Evolutionary conservation across 2,329 filamentous ascomycete species (phyloP), one percentile per base, ranked within the genome.

Genomic region (Penicillium sp.): DNA sequence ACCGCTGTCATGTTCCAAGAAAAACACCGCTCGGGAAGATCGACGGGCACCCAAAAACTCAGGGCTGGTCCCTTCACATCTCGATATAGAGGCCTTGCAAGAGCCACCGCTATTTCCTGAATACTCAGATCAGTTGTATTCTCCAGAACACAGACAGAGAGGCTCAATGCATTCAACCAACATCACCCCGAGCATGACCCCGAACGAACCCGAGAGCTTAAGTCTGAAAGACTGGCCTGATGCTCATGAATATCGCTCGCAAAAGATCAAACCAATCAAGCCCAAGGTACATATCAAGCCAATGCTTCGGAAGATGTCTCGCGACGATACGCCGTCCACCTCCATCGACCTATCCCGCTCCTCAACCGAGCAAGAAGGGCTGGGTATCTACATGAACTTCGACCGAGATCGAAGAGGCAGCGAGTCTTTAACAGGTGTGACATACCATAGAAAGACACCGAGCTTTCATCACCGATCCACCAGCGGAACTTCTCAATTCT

Each of bases 341-440:
- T 70, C 71, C 14, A 69, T 80, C 38, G 77, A 81, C 53, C 63
- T 79, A 16, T 77, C 75, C 20, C 72, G 75, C 20, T 73, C 77
- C 3, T 71, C 72, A 4, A 69, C 72, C 10, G 77, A 81, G 48
- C 76, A 79, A 45, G 75, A 79, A 41, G 77, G 76, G 7, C 58
- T 81, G 36, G 77, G 76, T 13, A 79, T 80, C 31, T 70, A 72
- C 48, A 57, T 63, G 20, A 63, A 53, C 27, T 44, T 59, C 15
- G 58, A 64, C 19, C 53, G 52, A 7, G 60, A 64, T 30, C 49
- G 50, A 14, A 45, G 48, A 39, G 53, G 50, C 33, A 57, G 50
- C 33, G 74, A 77, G 20, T 70, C 70, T 43, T 57, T 59, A 27
- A 51, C 55, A n/a, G 53, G 53, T 36, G 42, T 58, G 17, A 57